These are phyloP conservation scores for Beauveria asiatica DNA, from an alignment of 2,329 filamentous ascomycete species.

Conservation along the genomic window DNA sequence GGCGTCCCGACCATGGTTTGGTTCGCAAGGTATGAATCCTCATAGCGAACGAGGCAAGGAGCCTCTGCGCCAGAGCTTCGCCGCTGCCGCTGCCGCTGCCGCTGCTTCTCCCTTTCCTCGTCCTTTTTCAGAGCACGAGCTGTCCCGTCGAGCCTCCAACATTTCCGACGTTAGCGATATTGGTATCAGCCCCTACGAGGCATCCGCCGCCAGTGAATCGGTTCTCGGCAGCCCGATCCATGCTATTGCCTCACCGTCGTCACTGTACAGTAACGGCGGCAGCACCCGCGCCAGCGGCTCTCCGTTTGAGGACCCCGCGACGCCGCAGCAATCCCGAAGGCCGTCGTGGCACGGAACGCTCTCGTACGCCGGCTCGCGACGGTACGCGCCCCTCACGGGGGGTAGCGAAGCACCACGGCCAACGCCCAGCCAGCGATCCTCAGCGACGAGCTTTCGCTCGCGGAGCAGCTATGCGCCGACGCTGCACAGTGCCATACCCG, in stretches of 20 bases:
- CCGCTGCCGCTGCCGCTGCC: background rate
- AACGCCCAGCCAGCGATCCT: constrained; percentile 12
- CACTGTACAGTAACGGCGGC: constrained; percentile 26
- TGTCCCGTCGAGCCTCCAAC: constrained; percentile 26
- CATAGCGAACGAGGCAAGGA: constrained; percentile 23
- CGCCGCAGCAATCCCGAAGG: background rate
- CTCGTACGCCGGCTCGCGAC: background rate
- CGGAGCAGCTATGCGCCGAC: constrained; percentile 18
- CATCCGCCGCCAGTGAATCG: constrained; percentile 6
- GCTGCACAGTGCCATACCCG: constrained; percentile 18
- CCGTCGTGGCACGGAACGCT: constrained; percentile 6
- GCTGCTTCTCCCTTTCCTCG: background rate
- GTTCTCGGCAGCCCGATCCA: constrained; percentile 18
- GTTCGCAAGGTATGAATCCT: constrained; percentile 21
- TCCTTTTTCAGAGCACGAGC: constrained; percentile 10
- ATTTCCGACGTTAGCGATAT: constrained; percentile 25
- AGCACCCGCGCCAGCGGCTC: background rate
- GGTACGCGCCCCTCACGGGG: constrained; percentile 4
- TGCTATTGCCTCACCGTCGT: constrained; percentile 31
- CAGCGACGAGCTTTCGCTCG: constrained; percentile 18
- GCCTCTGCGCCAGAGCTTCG: constrained; percentile 16
- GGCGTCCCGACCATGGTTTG: constrained; percentile 16
- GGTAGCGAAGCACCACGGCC: background rate
- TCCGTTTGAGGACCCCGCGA: background rate
- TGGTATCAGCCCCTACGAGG: constrained; percentile 21